Base-by-base conservation (phyloP, 2,329 filamentous ascomycete genomes). In the Aplosporella prunicola region DNA sequence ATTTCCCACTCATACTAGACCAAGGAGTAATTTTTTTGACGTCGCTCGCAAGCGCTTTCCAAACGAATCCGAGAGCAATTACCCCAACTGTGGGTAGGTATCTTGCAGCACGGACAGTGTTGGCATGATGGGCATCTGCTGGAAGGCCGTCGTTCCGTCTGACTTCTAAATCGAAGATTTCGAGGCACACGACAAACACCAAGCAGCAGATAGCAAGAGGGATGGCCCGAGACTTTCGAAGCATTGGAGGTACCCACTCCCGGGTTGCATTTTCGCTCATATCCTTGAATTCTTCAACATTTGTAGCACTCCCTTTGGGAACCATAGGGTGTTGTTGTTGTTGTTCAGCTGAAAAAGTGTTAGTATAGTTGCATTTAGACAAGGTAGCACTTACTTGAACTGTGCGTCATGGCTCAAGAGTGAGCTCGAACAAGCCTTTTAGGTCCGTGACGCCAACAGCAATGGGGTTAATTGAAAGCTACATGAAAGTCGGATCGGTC, bases 201-300 rank as follows among this genome's bases (percentile, higher is more conserved):
- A 11, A 29, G 16, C 25, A 36, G 24, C 15, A 36, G 11, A 22
- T 9, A 8, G 25, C 25, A 9, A 36, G 33, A 28, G 33, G 33
- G n/a, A 29, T 9, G 2, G 24, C 17, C 11, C 33, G 15, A 2
- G 18, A 29, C n/a, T 36, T 36, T 13, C 18, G 16, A 5, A 36
- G 24, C 9, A 24, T 25, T 23, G 15, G 5, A 4, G 32, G 22
- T 11, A 18, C 14, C 22, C 15, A 34, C n/a, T n/a, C n/a, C n/a
- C n/a, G n/a, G n/a, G n/a, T n/a, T n/a, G n/a, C n/a, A n/a, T n/a
- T n/a, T n/a, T n/a, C n/a, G n/a, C n/a, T n/a, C n/a, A n/a, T n/a
- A n/a, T n/a, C n/a, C n/a, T n/a, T n/a, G n/a, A n/a, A n/a, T n/a
- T n/a, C n/a, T n/a, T n/a, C n/a, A n/a, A n/a, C n/a, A n/a, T n/a